Evolutionary conservation across 257 asterid species (phyloP).

Genomic region (Solanum medicagineum): DNA sequence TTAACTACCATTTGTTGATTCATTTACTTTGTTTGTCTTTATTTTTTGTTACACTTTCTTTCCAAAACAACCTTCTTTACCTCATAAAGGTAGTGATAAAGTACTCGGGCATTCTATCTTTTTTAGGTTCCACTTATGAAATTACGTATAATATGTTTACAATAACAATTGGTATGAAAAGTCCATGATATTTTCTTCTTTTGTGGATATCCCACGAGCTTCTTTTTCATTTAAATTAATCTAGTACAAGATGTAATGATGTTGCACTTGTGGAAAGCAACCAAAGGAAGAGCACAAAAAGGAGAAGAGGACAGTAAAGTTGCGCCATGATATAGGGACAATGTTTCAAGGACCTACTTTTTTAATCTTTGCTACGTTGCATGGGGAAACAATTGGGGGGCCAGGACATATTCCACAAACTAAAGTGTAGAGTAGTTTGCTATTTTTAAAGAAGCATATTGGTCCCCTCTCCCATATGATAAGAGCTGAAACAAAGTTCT

Average conservation of each 20-base stretch:
- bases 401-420: constrained; percentile 23
- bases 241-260: not conserved
- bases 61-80: not conserved
- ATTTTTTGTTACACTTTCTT: not conserved
- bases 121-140: not conserved
- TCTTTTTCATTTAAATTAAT: not conserved
- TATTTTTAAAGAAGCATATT: constrained; percentile 20
- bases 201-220: not conserved
- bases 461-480: constrained; percentile 30
- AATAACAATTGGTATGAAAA: not conserved
- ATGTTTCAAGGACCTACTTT: constrained; percentile 6
- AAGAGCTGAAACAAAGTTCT: not conserved
- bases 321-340: constrained; percentile 22
- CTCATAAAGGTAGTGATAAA: not conserved
- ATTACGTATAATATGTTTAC: too few species aligned
- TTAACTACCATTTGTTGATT: not conserved
- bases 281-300: constrained; percentile 25
- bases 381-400: constrained; percentile 4
- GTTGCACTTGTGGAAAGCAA: constrained; percentile 16
- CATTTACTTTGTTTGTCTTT: not conserved
- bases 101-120: not conserved
- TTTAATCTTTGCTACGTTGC: constrained; percentile 4
- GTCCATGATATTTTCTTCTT: not conserved
- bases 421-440: not conserved
- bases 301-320: constrained; percentile 5